phyloP scores from a whole-genome alignment of 805 yeast genomes.

The Wickerhamiella lipophila region DNA sequence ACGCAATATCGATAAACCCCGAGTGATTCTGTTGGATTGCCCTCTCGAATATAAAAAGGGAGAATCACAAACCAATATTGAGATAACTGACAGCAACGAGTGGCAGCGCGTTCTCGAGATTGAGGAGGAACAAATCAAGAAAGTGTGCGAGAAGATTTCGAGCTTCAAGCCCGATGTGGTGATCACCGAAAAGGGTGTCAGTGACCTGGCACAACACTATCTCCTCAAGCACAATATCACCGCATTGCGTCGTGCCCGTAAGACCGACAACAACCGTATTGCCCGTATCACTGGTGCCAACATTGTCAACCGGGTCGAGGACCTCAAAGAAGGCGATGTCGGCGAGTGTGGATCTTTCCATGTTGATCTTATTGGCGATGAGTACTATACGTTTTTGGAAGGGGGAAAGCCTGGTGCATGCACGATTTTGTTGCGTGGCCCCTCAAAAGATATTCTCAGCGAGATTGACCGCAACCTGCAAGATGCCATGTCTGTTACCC shows the following conservation, averaged over 20 bases:
- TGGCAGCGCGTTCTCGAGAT: constrained; percentile 92
- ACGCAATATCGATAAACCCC: constrained; percentile 76
- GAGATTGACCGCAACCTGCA: constrained; percentile 95
- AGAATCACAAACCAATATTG: constrained; percentile 96
- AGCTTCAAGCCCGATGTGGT: constrained; percentile 85
- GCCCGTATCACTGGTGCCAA: constrained; percentile 97
- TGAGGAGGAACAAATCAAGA: constrained; percentile 92
- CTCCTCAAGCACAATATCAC: constrained; percentile 85
- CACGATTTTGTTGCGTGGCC: constrained; percentile 85
- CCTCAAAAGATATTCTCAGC: constrained; percentile 89
- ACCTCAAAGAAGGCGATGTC: constrained; percentile 76
- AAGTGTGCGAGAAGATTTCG: constrained; percentile 73
- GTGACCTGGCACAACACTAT: constrained; percentile 95
- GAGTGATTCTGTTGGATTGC: constrained; percentile 80
- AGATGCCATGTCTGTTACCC: constrained; percentile 96
- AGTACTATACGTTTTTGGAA: constrained; percentile 72
- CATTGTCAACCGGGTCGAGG: constrained; percentile 90
- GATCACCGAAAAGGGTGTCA: constrained; percentile 95
- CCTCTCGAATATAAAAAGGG: constrained; percentile 98
- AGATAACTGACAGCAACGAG: constrained; percentile 89
- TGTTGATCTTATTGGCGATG: constrained; percentile 93
- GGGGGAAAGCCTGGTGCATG: constrained; percentile 73
- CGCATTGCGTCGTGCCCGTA: constrained; percentile 85
- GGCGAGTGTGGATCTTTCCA: constrained; percentile 89
- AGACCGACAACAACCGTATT: constrained; percentile 90